Percentiles rank a stretch among this genome's conserved stretches.
Evolutionary conservation across 129 eudicot species (phyloP).

Genomic region (Calendula officinalis): DNA sequence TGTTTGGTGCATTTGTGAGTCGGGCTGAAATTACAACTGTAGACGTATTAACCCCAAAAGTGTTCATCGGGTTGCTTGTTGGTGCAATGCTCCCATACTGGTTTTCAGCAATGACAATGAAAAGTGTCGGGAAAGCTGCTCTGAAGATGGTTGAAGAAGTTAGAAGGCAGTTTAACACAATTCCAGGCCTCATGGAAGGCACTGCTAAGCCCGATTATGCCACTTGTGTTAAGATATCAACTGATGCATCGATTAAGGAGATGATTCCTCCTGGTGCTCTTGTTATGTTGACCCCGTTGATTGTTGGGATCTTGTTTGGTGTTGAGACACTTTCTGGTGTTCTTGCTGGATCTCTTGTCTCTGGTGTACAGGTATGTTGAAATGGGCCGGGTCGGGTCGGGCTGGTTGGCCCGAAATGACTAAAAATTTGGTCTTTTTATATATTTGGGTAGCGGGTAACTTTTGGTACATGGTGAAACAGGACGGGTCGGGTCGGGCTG

Average conservation of each 20-base stretch:
- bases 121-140: conserved; percentile 82
- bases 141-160: conserved; percentile 90
- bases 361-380: conserved; percentile 75
- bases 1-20: conserved; percentile 84
- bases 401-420: no score
- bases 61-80: conserved; percentile 69
- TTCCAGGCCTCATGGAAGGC: conserved; percentile 87
- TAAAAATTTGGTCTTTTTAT: background rate
- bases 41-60: conserved; percentile 75
- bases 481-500: no score
- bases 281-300: conserved; percentile 87
- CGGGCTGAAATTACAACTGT: conserved; percentile 67
- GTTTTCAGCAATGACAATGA: conserved; percentile 95
- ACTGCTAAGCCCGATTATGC: conserved; percentile 83
- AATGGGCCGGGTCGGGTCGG: no score
- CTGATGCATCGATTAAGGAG: conserved; percentile 89
- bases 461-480: background rate
- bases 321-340: conserved; percentile 89
- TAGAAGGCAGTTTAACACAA: conserved; percentile 79
- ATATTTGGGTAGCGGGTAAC: background rate
- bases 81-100: conserved; percentile 93
- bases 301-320: conserved; percentile 81
- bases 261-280: conserved; percentile 94
- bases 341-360: conserved; percentile 84
- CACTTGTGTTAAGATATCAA: conserved; percentile 86